Evolutionary conservation across 148 eudicot species (phyloP), one percentile per base, ranked within the genome.

Genomic region (Vaccinium macrocarpon): DNA sequence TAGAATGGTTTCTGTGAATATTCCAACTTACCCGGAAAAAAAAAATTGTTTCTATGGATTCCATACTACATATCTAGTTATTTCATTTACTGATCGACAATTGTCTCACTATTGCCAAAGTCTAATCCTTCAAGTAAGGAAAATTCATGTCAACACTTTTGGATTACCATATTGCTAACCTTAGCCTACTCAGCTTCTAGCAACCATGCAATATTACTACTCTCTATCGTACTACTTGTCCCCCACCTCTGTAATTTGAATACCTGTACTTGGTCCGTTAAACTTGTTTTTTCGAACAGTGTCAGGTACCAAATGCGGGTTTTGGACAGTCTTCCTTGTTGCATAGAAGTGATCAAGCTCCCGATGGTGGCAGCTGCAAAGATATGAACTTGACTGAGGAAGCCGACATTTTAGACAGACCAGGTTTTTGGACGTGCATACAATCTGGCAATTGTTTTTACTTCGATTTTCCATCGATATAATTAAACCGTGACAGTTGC

Each of bases 301-400:
- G 83, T 62, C 90, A 90, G 88, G 87, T 85, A 71, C 83, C 85
- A 42, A 87, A 83, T 49, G 87, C 86, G 80, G 82, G 83, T 49
- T 71, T 55, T 8, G 80, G 82, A 80, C 86, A 84, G 76, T 52
- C 90, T 66, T 78, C 86, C 66, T 78, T 76, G 59, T 14, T 76
- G 84, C 84, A n/a, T 66, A 86, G 81, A 51, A 83, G 53, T 38
- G 88, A 91, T 83, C 89, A 83, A 83, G 66, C 81, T 59, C 86
- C 80, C 78, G 84, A 79, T 35, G 84, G 10, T 66, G 72, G 84
- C 75, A 81, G 85, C 25, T 71, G 83, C 35, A 85, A 85, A 71
- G 72, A 78, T 71, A 25, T 55, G 75, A 85, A 57, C 70, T 64
- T 85, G 73, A 66, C 89, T 51, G 68, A 75, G 25, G 64, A 82